A percentile compares a stretch with the other conserved stretches of the same genome.
These are phyloP conservation scores for Colletotrichum scovillei DNA, from an alignment of 2,329 filamentous ascomycete species.

Conservation along the genomic window DNA sequence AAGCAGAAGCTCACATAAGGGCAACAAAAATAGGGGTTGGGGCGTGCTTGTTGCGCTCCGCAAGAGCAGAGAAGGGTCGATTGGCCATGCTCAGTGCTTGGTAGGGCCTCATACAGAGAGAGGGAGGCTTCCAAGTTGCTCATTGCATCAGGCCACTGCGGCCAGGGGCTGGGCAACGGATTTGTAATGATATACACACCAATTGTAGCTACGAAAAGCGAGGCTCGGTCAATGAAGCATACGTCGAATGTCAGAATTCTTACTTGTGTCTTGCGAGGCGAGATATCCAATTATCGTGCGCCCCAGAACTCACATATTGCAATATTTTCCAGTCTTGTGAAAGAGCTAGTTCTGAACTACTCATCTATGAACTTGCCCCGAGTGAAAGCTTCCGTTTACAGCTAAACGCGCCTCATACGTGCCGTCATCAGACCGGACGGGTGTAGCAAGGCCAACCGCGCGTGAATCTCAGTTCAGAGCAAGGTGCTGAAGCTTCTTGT, in stretches of 20 bases:
- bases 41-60: conserved; percentile 2
- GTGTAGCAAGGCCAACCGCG: neutral
- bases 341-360: neutral
- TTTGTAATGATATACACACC: conserved; percentile 35
- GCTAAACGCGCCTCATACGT: neutral
- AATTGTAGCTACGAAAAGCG: conserved; percentile 30
- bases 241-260: conserved; percentile 16
- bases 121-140: neutral
- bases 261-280: neutral
- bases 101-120: neutral
- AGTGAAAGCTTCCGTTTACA: neutral
- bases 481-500: neutral
- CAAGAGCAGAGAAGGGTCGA: conserved; percentile 1
- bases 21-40: neutral
- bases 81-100: neutral
- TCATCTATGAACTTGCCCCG: neutral
- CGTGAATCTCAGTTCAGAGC: neutral
- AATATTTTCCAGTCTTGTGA: neutral
- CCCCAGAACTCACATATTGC: neutral
- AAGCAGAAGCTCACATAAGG: conserved; percentile 97
- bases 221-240: conserved; percentile 32
- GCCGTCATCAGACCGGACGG: neutral
- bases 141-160: neutral
- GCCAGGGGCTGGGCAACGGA: conserved; percentile 8
- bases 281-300: neutral